Conservation (phyloP, 2,329 filamentous ascomycete genomes). For the Rasamsonia emersonii region DNA sequence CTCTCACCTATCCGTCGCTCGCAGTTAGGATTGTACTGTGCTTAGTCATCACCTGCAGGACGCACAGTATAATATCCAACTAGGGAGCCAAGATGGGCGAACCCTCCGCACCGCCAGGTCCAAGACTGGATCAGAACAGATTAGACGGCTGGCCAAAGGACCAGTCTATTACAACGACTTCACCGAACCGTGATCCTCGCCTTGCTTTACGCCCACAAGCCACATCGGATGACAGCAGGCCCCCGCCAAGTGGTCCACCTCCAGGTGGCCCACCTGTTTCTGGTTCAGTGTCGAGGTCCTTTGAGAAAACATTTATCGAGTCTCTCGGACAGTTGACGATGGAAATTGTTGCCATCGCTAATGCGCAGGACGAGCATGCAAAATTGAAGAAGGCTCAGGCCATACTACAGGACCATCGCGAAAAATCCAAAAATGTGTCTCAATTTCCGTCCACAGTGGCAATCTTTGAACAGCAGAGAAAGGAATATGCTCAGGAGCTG, state of each 20-base stretch:
- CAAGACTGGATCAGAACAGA: too few species aligned
- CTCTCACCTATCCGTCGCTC: too few species aligned
- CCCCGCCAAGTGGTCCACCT: not conserved
- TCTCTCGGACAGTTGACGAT: conserved; percentile 1
- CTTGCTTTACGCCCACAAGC: too few species aligned
- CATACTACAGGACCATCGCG: conserved; percentile 4
- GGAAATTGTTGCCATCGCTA: not conserved
- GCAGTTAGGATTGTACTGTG: too few species aligned
- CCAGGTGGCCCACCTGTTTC: not conserved
- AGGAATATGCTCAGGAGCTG: conserved; percentile 4
- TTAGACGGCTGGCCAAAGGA: too few species aligned
- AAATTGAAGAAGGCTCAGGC: conserved; percentile 6
- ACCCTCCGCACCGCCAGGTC: too few species aligned
- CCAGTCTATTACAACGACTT: too few species aligned
- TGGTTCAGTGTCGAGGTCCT: not conserved
- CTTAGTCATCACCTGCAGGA: too few species aligned
- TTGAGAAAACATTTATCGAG: conserved; percentile 6
- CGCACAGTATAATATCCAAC: too few species aligned
- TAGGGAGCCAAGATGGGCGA: too few species aligned
- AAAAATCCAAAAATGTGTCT: conserved; percentile 7
- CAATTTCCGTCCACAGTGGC: conserved; percentile 6
- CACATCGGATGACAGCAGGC: too few species aligned
- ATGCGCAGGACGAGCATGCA: conserved; percentile 3
- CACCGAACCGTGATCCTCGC: too few species aligned
- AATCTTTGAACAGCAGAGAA: conserved; percentile 2